Conservation (phyloP, 2,329 filamentous ascomycete genomes). For the Didymella pinodella region DNA sequence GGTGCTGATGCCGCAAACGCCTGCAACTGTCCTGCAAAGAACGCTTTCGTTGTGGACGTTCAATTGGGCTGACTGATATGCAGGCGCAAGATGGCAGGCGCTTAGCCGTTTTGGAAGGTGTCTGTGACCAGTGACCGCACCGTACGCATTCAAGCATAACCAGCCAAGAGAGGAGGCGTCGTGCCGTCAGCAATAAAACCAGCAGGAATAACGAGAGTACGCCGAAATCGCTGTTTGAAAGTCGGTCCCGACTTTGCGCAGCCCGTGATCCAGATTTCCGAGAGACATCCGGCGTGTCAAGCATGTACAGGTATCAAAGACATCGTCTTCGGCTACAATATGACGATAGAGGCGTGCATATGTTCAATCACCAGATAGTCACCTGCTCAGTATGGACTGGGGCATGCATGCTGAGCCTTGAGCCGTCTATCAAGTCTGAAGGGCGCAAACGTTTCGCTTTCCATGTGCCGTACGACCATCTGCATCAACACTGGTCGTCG, state of each 20-base stretch:
- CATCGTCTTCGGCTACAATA: not conserved
- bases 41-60: not conserved
- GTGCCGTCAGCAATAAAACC: not conserved
- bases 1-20: not conserved
- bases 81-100: constrained; percentile 10
- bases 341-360: constrained; percentile 6
- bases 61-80: not conserved
- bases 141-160: not conserved
- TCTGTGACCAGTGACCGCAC: constrained; percentile 2
- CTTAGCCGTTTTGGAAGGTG: constrained; percentile 19
- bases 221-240: not conserved
- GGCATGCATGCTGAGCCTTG: not conserved
- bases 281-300: constrained; percentile 1
- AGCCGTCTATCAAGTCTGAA: not conserved
- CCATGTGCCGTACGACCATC: not conserved
- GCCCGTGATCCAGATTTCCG: constrained; percentile 5
- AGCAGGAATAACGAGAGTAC: constrained; percentile 6
- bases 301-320: not conserved
- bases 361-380: too few species aligned
- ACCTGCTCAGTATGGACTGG: too few species aligned
- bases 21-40: not conserved
- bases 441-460: not conserved
- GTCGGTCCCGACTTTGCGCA: constrained; percentile 17
- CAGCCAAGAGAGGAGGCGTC: not conserved
- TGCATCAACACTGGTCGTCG: not conserved